Evolutionary conservation across 768 basidiomycete genomes (phyloP).

Genomic region (Mycena filopes): DNA sequence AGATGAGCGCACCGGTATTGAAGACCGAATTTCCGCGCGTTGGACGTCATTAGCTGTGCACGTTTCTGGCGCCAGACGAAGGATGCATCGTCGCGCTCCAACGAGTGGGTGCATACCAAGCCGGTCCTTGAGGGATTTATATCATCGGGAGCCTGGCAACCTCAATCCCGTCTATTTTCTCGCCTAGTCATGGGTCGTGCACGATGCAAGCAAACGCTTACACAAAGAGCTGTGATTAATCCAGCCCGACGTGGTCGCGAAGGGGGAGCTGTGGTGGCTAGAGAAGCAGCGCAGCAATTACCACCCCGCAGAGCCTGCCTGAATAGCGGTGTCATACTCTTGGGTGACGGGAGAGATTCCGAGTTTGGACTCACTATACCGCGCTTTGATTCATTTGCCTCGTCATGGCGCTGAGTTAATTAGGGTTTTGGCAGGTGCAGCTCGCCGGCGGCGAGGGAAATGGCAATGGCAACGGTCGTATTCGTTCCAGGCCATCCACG

Average conservation of each 20-base stretch:
- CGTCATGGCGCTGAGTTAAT: neutral
- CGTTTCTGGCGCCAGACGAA: too few relatives aligned
- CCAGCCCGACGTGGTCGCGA: neutral
- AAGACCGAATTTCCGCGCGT: too few relatives aligned
- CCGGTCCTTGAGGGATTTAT: neutral
- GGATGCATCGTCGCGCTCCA: too few relatives aligned
- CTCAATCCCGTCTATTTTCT: neutral
- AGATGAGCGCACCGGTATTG: too few relatives aligned
- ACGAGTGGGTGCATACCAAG: too few relatives aligned
- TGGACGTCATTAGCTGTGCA: too few relatives aligned
- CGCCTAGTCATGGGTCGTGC: neutral
- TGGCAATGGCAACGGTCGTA: too few relatives aligned
- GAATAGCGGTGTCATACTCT: neutral
- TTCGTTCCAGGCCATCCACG: too few relatives aligned
- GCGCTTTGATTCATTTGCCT: slow-evolving; percentile 6
- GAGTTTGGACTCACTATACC: neutral
- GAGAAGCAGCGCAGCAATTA: too few relatives aligned
- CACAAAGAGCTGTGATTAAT: too few relatives aligned
- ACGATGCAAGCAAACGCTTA: neutral
- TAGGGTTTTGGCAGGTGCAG: too few relatives aligned
- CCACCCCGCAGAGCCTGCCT: neutral
- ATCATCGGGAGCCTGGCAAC: neutral
- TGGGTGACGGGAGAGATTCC: neutral
- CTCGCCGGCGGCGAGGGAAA: too few relatives aligned
- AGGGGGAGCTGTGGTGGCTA: neutral